A percentile compares a stretch with the other conserved stretches of the same genome.
These are phyloP conservation scores for Apiospora rasikravindrae DNA, from an alignment of 2,329 filamentous ascomycete genomes.

Conservation along the genomic window DNA sequence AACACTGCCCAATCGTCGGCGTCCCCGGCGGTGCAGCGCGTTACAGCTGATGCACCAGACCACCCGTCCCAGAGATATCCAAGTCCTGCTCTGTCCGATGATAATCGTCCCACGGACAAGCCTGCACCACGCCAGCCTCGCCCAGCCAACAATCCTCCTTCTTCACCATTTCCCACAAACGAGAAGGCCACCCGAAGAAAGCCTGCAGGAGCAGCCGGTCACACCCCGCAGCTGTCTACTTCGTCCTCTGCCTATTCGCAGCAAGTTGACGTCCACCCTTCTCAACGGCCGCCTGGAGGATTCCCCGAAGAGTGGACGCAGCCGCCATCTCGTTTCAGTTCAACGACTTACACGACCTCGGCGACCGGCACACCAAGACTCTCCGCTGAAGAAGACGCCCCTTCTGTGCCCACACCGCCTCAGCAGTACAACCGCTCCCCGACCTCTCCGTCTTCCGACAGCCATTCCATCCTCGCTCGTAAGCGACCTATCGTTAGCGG, in stretches of 20 bases:
- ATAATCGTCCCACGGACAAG: conserved; percentile 28
- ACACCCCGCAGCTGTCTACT: conserved; percentile 39
- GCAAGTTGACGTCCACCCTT: conserved; percentile 33
- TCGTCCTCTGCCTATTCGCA: conserved; percentile 45
- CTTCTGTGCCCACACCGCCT: conserved; percentile 43
- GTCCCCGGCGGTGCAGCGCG: conserved; percentile 12
- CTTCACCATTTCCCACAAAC: conserved; percentile 34
- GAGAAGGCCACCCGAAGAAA: conserved; percentile 53
- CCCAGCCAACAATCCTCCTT: conserved; percentile 28
- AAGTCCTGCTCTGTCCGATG: conserved; percentile 45
- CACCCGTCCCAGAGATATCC: conserved; percentile 39
- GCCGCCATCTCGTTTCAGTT: conserved; percentile 66
- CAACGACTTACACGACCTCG: conserved; percentile 65
- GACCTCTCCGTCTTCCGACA: conserved; percentile 21
- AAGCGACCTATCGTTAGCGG: conserved; percentile 41
- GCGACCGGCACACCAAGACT: conserved; percentile 47
- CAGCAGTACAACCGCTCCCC: conserved; percentile 34
- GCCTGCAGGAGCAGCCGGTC: conserved; percentile 36
- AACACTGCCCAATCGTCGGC: conserved; percentile 43
- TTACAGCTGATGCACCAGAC: conserved; percentile 1
- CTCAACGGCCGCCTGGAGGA: conserved; percentile 26
- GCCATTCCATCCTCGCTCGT: conserved; percentile 46
- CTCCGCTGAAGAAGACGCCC: conserved; percentile 42
- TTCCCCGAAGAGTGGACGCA: conserved; percentile 50
- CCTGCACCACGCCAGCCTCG: conserved; percentile 22